phyloP scores from a whole-genome alignment of 495 filamentous ascomycete species.

The Neurospora sp. region DNA sequence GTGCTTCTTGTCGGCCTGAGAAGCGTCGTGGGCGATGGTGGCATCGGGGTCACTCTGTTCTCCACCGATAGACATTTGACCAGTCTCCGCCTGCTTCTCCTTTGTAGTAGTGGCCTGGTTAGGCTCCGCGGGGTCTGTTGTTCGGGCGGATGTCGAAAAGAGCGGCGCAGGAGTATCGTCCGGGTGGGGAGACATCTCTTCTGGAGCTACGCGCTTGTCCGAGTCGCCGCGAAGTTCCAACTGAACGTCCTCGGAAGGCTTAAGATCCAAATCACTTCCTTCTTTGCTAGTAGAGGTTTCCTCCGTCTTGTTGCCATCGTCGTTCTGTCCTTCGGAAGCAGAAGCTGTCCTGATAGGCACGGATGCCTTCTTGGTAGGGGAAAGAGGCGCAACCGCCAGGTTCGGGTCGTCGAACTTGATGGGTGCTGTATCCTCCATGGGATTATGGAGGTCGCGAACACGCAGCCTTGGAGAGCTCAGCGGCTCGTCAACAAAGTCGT shows the following conservation, averaged over 20 bases:
- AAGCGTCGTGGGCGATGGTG: constrained; percentile 5
- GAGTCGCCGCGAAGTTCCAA: background rate
- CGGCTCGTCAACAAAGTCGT: constrained; percentile 64
- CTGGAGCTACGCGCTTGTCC: background rate
- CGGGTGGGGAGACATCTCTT: constrained; percentile 40
- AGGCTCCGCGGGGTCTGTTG: background rate
- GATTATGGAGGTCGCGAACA: constrained; percentile 21
- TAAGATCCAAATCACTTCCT: background rate
- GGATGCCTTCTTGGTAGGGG: constrained; percentile 32
- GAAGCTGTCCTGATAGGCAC: background rate
- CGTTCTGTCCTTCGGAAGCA: background rate
- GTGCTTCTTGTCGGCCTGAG: constrained; percentile 1
- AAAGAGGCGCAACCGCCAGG: constrained; percentile 39
- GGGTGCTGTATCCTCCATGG: background rate
- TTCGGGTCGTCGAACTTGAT: constrained; percentile 31
- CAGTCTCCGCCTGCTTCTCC: constrained; percentile 2
- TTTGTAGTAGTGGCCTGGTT: background rate
- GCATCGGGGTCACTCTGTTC: constrained; percentile 8
- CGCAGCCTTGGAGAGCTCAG: constrained; percentile 48
- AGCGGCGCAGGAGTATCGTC: constrained; percentile 63
- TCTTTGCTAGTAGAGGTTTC: background rate
- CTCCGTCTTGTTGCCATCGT: background rate
- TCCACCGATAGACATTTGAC: constrained; percentile 11
- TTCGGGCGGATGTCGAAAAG: constrained; percentile 29
- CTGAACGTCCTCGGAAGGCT: background rate